Base-by-base conservation (phyloP, 805 yeast species). In the Wickerhamiella occidentalis region DNA sequence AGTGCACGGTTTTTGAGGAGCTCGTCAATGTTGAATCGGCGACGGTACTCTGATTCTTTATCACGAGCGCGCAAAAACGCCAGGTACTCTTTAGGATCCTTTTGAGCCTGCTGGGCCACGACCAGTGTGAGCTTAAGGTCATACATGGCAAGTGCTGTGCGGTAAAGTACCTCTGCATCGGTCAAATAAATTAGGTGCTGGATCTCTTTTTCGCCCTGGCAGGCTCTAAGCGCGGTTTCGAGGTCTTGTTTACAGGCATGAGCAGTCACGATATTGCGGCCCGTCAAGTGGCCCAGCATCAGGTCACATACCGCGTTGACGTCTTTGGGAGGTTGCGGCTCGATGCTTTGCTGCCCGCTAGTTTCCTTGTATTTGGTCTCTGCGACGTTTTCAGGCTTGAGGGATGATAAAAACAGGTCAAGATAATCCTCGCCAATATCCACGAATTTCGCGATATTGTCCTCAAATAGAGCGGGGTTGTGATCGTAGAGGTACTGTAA, bases 101-200 rank as follows among this genome's bases (percentile, higher is more conserved):
- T 88, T 65, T 90, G 97, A 0, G 96, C 87, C 60, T 87, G 92
- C 63, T 94, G 97, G 0, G 98, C 98, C 52, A 92, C 80, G 11
- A 75, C 72, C 51, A 92, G 72, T 0, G 97, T 77, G 58, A 90
- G 69, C 50, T 80, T 79, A 38, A 92, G 79, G 61, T 92, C 82
- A 60, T 92, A 92, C 18, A 83, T 68, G 1, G 94, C 82, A 51
- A 92, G 72, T 0, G 96, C 83, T 17, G 80, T 79, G 44, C 79
- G 74, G 65, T 90, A 92, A 18, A 92, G 72, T 52, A 76, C 69
- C 60, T 86, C 86, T 33, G 87, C 94, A 65, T 90, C 99, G 60
- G 83, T 86, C 51, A 92, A 68, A 72, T 90, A 90, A 58, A 95
- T 85, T 50, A 92, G 68, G 61, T 92, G 96, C 38, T 85, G 79